Percentiles rank a stretch among this genome's conserved stretches.
These are phyloP conservation scores for Mortierella sp. DNA, from an alignment of 371 early-diverging fungal genomes.

Conservation along the genomic window DNA sequence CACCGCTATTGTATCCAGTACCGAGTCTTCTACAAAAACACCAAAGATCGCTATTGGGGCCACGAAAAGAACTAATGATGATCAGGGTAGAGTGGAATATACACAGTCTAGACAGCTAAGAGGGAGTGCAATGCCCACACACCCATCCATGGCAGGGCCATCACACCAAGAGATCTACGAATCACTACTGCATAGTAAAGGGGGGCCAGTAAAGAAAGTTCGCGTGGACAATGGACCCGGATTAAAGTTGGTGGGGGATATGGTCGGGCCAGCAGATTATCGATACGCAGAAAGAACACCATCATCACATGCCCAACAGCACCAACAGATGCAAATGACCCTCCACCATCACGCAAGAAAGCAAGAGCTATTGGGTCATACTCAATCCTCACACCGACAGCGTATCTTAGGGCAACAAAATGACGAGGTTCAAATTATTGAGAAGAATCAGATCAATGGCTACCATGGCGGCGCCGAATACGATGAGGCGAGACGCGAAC, in stretches of 20 bases:
- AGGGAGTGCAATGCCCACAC: neutral
- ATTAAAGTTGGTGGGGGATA: neutral
- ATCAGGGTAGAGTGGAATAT: neutral
- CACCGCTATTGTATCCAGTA: neutral
- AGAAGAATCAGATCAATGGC: neutral
- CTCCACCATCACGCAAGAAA: too few species aligned
- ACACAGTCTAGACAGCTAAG: neutral
- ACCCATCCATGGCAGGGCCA: neutral
- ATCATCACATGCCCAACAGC: neutral
- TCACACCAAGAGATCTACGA: conserved; percentile 19
- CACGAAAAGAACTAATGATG: neutral
- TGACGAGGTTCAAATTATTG: neutral
- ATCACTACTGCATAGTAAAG: neutral
- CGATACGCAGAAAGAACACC: neutral
- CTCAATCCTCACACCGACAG: neutral
- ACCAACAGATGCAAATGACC: neutral
- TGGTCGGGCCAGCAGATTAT: neutral
- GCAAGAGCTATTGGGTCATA: neutral
- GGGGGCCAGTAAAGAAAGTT: conserved; percentile 11
- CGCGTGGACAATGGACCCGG: conserved; percentile 2
- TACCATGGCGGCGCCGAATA: neutral
- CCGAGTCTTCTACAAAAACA: neutral
- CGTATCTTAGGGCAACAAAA: neutral
- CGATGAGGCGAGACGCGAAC: neutral
- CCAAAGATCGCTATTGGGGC: neutral